Evolutionary conservation across 805 yeast species (phyloP).

Genomic region (Starmerella davenportii): DNA sequence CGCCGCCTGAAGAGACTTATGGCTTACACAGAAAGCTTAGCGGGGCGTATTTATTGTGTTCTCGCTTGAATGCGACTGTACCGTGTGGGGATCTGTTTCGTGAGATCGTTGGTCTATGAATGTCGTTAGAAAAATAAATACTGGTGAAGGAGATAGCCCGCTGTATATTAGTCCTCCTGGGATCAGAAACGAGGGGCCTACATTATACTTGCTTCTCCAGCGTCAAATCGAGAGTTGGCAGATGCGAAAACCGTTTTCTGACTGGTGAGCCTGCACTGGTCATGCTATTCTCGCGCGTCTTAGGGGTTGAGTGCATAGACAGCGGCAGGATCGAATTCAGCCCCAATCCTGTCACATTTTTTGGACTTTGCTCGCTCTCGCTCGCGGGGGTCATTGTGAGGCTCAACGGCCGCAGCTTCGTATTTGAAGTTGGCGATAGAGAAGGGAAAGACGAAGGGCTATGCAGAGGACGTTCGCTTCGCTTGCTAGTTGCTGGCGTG

Average conservation of each 20-base stretch:
- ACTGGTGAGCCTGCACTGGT: neutral
- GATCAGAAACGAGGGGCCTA: neutral
- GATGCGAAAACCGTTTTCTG: neutral
- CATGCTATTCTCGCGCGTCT: neutral
- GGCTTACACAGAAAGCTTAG: constrained; percentile 89
- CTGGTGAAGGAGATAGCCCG: neutral
- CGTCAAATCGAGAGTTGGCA: neutral
- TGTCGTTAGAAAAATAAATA: too few relatives aligned
- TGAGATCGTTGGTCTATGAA: constrained; percentile 49
- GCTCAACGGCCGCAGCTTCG: neutral
- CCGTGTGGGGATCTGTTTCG: constrained; percentile 62
- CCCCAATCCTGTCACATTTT: neutral
- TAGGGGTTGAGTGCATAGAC: neutral
- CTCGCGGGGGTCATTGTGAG: neutral
- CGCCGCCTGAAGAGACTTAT: constrained; percentile 97
- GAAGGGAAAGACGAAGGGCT: neutral
- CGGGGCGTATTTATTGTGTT: constrained; percentile 82
- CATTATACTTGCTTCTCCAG: neutral
- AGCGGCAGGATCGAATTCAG: neutral
- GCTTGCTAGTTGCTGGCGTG: neutral
- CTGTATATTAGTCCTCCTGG: neutral
- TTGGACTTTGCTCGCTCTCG: neutral
- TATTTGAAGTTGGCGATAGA: neutral
- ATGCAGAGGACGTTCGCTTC: neutral
- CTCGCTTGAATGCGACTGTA: constrained; percentile 64